Conservation (phyloP, 108 stramenopile species). For the Skeletonema potamos region DNA sequence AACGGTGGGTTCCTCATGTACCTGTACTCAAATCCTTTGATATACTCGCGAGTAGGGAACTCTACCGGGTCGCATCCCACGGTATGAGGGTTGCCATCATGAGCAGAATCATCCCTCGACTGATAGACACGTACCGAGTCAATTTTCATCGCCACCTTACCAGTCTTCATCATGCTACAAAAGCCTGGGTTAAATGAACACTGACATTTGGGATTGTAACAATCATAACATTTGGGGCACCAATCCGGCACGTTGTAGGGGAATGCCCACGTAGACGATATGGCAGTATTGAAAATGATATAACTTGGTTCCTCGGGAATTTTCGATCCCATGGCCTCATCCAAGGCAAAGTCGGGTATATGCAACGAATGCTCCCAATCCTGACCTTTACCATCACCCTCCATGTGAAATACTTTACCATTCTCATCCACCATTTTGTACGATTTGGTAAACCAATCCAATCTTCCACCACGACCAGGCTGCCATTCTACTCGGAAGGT, state of each 20-base stretch:
- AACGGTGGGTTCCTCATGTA: conserved; percentile 85
- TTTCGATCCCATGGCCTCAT: conserved; percentile 76
- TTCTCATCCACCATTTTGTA: conserved; percentile 58
- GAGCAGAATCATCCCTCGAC: conserved; percentile 66
- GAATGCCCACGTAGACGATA: conserved; percentile 95
- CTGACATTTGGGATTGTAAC: conserved; percentile 82
- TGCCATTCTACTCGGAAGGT: conserved; percentile 95
- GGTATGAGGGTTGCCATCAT: conserved; percentile 68
- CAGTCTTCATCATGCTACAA: conserved; percentile 83
- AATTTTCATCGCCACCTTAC: conserved; percentile 79
- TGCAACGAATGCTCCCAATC: conserved; percentile 81
- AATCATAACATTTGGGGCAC: conserved; percentile 90
- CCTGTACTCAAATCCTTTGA: conserved; percentile 81
- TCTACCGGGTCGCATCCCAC: conserved; percentile 87
- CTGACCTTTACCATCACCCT: conserved; percentile 72
- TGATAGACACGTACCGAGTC: conserved; percentile 91
- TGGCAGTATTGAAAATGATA: conserved; percentile 91
- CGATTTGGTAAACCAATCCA: conserved; percentile 90
- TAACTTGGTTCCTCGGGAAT: conserved; percentile 94
- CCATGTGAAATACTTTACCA: conserved; percentile 49
- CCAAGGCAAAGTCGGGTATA: conserved; percentile 68
- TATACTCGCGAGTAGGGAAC: conserved; percentile 86
- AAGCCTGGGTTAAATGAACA: conserved; percentile 87
- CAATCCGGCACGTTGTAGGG: conserved; percentile 78
- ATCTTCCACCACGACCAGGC: conserved; percentile 82